phyloP scores from a whole-genome alignment of 768 basidiomycete species.

The Lentinula edodes region DNA sequence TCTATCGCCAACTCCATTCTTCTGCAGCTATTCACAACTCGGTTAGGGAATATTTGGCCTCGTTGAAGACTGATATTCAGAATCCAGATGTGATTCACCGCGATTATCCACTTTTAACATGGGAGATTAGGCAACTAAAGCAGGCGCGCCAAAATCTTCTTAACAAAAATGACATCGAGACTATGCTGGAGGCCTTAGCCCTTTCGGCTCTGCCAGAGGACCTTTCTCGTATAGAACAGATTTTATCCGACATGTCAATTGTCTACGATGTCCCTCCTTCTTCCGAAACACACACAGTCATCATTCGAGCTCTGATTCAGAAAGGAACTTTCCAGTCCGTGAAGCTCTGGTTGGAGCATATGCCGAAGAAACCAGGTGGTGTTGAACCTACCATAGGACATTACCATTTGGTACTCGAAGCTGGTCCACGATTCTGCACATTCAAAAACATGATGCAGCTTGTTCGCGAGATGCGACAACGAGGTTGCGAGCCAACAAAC shows the following conservation, averaged over 20 bases:
- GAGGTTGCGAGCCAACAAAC: conserved; percentile 36
- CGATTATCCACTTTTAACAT: conserved; percentile 4
- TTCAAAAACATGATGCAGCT: conserved; percentile 30
- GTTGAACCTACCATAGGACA: conserved; percentile 44
- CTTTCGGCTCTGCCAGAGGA: conserved; percentile 48
- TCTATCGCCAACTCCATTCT: neutral
- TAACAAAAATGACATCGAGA: conserved; percentile 10
- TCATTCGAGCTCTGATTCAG: conserved; percentile 44
- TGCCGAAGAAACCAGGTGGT: conserved; percentile 44
- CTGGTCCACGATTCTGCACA: conserved; percentile 23
- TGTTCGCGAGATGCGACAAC: conserved; percentile 27
- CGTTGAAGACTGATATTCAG: neutral
- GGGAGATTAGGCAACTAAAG: neutral
- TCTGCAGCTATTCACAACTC: neutral
- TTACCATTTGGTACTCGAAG: conserved; percentile 49
- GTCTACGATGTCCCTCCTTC: conserved; percentile 42
- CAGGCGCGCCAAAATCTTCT: neutral
- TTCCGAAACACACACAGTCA: conserved; percentile 39
- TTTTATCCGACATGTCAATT: conserved; percentile 43
- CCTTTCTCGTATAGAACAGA: conserved; percentile 45
- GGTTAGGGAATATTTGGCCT: neutral
- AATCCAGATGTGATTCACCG: conserved; percentile 4
- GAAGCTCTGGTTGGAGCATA: conserved; percentile 45
- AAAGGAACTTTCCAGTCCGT: conserved; percentile 38
- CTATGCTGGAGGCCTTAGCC: conserved; percentile 40